Evolutionary conservation across 2,329 filamentous ascomycete genomes (phyloP).

Genomic region (Pseudocercospora macadamiae): DNA sequence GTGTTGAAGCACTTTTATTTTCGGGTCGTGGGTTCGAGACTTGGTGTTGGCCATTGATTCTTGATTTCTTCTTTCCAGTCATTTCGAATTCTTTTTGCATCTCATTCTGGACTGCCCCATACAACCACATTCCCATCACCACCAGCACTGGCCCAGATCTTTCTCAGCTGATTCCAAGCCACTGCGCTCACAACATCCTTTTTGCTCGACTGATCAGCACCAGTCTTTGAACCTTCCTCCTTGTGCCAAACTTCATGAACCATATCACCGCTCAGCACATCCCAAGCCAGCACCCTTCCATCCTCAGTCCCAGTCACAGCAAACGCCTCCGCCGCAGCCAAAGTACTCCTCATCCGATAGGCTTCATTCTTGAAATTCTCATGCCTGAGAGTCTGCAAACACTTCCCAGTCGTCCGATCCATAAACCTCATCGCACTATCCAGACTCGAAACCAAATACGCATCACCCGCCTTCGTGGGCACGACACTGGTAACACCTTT

Average conservation of each 20-base stretch:
- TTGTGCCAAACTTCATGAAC: conserved; percentile 61
- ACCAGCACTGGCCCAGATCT: conserved; percentile 54
- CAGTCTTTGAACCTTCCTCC: conserved; percentile 25
- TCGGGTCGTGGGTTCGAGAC: neutral
- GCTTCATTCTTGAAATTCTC: conserved; percentile 65
- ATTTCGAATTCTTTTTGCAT: neutral
- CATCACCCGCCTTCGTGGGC: conserved; percentile 72
- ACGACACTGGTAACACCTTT: conserved; percentile 71
- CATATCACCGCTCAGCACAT: conserved; percentile 73
- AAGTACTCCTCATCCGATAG: conserved; percentile 72
- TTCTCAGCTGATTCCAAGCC: conserved; percentile 49
- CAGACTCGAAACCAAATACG: conserved; percentile 72
- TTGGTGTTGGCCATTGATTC: neutral
- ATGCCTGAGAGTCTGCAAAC: conserved; percentile 71
- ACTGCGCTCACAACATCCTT: conserved; percentile 54
- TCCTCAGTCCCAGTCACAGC: conserved; percentile 82
- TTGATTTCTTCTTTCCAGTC: neutral
- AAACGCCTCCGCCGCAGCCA: conserved; percentile 76
- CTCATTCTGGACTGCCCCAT: conserved; percentile 34
- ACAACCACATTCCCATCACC: conserved; percentile 49
- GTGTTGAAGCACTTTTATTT: no score
- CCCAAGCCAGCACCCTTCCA: conserved; percentile 78
- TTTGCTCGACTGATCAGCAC: conserved; percentile 38
- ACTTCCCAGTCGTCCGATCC: conserved; percentile 73
- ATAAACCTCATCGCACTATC: conserved; percentile 79